Conservation (phyloP, 306 rosid genomes). For the Datisca glomerata region DNA sequence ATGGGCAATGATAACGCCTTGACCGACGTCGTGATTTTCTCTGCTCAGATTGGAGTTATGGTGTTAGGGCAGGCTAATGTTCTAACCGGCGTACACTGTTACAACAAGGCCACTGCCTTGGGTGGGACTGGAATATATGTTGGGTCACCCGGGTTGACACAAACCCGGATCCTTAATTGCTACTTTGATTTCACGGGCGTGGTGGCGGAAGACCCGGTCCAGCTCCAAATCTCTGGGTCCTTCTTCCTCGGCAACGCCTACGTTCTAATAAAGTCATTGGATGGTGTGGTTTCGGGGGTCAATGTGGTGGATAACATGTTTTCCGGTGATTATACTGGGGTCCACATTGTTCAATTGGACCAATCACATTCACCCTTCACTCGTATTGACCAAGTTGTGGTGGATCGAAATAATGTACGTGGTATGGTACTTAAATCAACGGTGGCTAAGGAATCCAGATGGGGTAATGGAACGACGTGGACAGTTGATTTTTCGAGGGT, state of each 20-base stretch:
- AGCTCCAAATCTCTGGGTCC: slow-evolving; percentile 21
- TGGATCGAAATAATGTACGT: slow-evolving; percentile 23
- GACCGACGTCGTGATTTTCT: slow-evolving; percentile 27
- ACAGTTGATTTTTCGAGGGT: slow-evolving; percentile 19
- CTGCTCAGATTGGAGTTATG: slow-evolving; percentile 25
- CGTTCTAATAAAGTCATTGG: slow-evolving; percentile 19
- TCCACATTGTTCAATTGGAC: slow-evolving; percentile 18
- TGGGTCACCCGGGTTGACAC: slow-evolving; percentile 25
- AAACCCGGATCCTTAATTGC: slow-evolving; percentile 22
- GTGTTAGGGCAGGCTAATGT: slow-evolving; percentile 29
- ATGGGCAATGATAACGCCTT: slow-evolving; percentile 24
- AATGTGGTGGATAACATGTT: slow-evolving; percentile 28
- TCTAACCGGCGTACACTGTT: slow-evolving; percentile 29
- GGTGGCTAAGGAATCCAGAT: slow-evolving; percentile 20
- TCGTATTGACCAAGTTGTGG: slow-evolving; percentile 21
- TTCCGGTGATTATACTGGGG: slow-evolving; percentile 28
- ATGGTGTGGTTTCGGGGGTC: slow-evolving; percentile 19
- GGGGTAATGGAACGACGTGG: slow-evolving; percentile 25
- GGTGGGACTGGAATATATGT: slow-evolving; percentile 28
- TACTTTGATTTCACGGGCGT: slow-evolving; percentile 31
- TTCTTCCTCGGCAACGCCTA: slow-evolving; percentile 33
- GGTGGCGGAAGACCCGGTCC: slow-evolving; percentile 33
- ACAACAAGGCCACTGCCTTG: slow-evolving; percentile 26
- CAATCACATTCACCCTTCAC: slow-evolving; percentile 18
- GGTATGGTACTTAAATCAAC: slow-evolving; percentile 28